Conservation (phyloP, 208 protist genomes). For the Crithidia acanthocephali region DNA sequence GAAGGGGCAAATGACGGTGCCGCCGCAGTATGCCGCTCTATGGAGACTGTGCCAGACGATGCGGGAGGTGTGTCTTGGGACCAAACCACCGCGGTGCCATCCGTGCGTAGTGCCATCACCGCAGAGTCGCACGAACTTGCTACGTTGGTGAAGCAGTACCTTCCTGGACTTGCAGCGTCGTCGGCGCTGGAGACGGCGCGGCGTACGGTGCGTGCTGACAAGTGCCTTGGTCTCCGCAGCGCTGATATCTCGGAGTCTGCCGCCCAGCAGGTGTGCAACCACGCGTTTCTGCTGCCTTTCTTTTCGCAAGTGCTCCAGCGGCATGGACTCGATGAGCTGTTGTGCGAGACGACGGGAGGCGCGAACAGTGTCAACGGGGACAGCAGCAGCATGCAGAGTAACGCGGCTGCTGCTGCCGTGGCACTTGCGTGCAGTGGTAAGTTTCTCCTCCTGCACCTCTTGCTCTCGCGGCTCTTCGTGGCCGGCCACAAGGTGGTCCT, state of each 20-base stretch:
- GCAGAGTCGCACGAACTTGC: too few relatives aligned
- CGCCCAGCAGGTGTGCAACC: constrained; percentile 64
- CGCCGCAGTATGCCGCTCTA: not conserved
- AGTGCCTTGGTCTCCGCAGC: constrained; percentile 37
- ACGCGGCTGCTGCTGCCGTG: constrained; percentile 40
- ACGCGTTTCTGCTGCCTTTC: constrained; percentile 63
- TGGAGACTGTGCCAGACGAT: not conserved
- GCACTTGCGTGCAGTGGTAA: constrained; percentile 90
- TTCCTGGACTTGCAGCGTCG: constrained; percentile 13
- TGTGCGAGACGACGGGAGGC: not conserved
- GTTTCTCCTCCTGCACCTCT: constrained; percentile 81
- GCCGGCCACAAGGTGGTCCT: constrained; percentile 92
- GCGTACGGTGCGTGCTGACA: constrained; percentile 3
- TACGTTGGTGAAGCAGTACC: constrained; percentile 1
- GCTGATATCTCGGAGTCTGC: constrained; percentile 46
- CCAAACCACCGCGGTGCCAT: not conserved
- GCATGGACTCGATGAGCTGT: constrained; percentile 22
- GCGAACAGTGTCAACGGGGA: constrained; percentile 38
- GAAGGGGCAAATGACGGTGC: not conserved
- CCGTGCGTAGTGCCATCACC: too few relatives aligned
- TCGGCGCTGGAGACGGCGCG: not conserved
- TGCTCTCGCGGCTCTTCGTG: constrained; percentile 66
- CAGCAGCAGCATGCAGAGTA: too few relatives aligned
- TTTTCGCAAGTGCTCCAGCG: constrained; percentile 39
- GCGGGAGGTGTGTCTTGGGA: not conserved